Evolutionary conservation across 108 stramenopile species (phyloP), one percentile per base, ranked within the genome.

Genomic region (Schizochytrium sp.): DNA sequence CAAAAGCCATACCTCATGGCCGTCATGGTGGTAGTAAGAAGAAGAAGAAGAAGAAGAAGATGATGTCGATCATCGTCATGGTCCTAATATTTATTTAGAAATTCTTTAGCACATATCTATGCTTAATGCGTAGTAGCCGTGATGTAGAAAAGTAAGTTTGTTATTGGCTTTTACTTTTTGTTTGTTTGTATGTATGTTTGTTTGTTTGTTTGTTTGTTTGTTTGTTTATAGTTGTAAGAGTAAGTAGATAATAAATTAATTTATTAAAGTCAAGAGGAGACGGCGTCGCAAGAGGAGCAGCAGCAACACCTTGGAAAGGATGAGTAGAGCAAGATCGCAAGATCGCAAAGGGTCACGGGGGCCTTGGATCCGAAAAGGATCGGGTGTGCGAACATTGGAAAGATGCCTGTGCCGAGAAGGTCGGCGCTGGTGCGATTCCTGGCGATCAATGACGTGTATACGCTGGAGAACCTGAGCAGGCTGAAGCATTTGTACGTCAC

Each of bases 391-490:
- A 44, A 38, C 7, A 38, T 7, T 38, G 44, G 64, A 38, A 69
- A 44, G 64, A 44, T 44, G 64, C 64, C 44, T 8, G 64, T 38
- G 42, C 12, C 42, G 12, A 42, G 15, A 8, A 47, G 76, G 50
- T 47, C 28, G 0, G 76, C 50, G 5, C 76, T 83, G 19, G n/a
- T 94, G 8, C 91, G 93, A 41, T 15, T 94, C 45, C 88, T 93
- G 1, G 90, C 93, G 47, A 90, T 94, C 58, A 93, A 93, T 72
- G 94, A 94, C 56, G 93, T 94, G 4, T 94, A 94, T 83, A 72
- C 90, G 41, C 90, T 94, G 3, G 88, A 90, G 13, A 90, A 94
- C 44, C 92, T 94, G n/a, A 91, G 92, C 8, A 76, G 87, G 57
- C 87, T 94, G 17, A 91, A 91, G 49, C 72, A 89, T 12, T 88